Conservation (phyloP, 352 stramenopile genomes). For the Phytophthora megakarya region DNA sequence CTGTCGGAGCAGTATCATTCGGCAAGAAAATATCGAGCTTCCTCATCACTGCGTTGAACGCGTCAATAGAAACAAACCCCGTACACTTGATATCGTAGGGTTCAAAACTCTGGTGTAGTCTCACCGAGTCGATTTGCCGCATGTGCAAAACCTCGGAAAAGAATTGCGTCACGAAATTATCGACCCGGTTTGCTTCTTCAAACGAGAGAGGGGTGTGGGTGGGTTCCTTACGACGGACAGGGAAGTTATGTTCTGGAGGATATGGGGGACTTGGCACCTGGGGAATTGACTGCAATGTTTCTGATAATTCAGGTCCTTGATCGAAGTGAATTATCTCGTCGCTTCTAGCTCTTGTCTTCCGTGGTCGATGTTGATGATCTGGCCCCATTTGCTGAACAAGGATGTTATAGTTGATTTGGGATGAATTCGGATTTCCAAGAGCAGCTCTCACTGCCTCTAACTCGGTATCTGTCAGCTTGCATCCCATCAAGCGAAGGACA, state of each 20-base stretch:
- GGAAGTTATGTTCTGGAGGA: conserved; percentile 3
- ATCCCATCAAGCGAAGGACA: conserved; percentile 80
- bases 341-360: conserved; percentile 26
- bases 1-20: conserved; percentile 43
- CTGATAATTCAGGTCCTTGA: conserved; percentile 13
- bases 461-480: conserved; percentile 53
- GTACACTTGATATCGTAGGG: conserved; percentile 63
- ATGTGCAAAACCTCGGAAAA: conserved; percentile 58
- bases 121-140: conserved; percentile 35
- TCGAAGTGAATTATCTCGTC: conserved; percentile 20
- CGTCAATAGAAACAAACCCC: conserved; percentile 69
- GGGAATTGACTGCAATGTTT: conserved; percentile 13
- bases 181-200: conserved; percentile 51
- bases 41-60: conserved; percentile 64
- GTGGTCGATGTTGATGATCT: conserved; percentile 26
- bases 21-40: conserved; percentile 62
- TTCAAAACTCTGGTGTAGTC: conserved; percentile 48
- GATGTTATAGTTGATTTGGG: conserved; percentile 54
- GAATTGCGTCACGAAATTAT: conserved; percentile 50
- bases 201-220: conserved; percentile 22
- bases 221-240: conserved; percentile 1
- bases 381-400: conserved; percentile 54
- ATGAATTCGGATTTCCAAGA: conserved; percentile 49
- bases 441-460: conserved; percentile 54
- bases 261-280: conserved; percentile 30